These are phyloP conservation scores for Paramecium sonneborni DNA, from an alignment of 73 alveolate species.

Conservation along the genomic window DNA sequence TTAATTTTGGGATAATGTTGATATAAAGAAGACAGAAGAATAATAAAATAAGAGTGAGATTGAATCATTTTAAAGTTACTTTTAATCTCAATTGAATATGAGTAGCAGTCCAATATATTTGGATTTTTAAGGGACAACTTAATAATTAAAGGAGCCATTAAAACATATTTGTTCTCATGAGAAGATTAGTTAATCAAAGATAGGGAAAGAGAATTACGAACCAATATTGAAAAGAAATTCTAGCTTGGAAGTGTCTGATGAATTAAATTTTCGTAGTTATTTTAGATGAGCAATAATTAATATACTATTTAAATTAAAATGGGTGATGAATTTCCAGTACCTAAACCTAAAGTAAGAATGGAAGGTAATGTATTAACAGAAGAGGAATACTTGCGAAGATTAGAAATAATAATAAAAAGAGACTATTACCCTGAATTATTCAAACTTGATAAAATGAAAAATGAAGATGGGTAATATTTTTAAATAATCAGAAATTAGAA, in stretches of 20 bases:
- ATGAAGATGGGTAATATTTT: conserved; percentile 8
- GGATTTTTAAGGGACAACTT: neutral
- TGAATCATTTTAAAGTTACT: neutral
- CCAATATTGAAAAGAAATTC: neutral
- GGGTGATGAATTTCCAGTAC: conserved; percentile 20
- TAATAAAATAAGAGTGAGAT: neutral
- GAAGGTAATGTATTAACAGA: neutral
- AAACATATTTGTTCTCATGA: conserved; percentile 15
- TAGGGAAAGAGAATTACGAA: neutral
- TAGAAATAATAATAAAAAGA: conserved; percentile 1
- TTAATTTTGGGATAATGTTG: neutral
- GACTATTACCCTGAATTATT: conserved; percentile 15
- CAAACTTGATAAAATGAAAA: neutral
- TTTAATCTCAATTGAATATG: neutral
- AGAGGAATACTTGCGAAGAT: neutral
- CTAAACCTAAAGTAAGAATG: neutral
- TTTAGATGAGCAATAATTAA: neutral
- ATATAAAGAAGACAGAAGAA: neutral
- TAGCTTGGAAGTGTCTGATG: neutral
- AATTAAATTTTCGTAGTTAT: neutral
- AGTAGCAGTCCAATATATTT: neutral
- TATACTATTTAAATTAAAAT: no score
- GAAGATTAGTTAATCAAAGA: neutral
- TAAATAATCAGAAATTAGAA: neutral
- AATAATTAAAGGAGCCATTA: neutral